A percentile compares a stretch with the other conserved stretches of the same genome.
These are phyloP conservation scores for Trypanosoma cruzi DNA, from an alignment of 208 protist species.

Conservation along the genomic window DNA sequence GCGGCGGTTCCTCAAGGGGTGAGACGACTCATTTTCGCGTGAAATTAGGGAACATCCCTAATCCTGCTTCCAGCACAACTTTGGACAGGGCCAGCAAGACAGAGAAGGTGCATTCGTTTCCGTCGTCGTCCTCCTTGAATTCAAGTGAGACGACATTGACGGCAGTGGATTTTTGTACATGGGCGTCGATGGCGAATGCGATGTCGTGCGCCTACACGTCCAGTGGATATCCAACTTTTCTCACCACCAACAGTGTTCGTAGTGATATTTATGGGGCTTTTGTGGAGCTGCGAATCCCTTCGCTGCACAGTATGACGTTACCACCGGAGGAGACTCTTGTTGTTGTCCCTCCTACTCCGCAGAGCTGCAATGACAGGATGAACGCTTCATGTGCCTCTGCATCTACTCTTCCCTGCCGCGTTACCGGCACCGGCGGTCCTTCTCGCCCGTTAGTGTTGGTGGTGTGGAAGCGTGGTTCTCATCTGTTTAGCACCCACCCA, in stretches of 20 bases:
- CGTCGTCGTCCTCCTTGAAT: not conserved
- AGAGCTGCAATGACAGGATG: not conserved
- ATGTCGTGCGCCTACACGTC: conserved; percentile 79
- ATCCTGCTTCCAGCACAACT: not conserved
- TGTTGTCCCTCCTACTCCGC: not conserved
- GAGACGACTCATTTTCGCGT: not conserved
- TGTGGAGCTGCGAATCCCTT: conserved; percentile 63
- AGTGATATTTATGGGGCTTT: conserved; percentile 68
- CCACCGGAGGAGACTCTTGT: conserved; percentile 69
- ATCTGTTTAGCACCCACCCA: conserved; percentile 1
- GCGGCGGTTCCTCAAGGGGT: not conserved
- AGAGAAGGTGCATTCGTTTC: not conserved
- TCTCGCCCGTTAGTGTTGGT: conserved; percentile 39
- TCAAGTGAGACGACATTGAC: not conserved
- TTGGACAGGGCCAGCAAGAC: no score
- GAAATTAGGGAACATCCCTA: not conserved
- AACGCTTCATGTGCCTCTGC: not conserved
- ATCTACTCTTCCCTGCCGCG: not conserved
- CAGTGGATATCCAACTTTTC: conserved; percentile 68
- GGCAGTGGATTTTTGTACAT: conserved; percentile 40
- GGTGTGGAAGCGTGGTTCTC: conserved; percentile 38
- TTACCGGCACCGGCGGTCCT: not conserved
- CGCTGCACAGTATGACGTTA: conserved; percentile 59
- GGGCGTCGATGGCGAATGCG: conserved; percentile 64
- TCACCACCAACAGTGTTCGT: conserved; percentile 33